Evolutionary conservation across 495 filamentous ascomycete species (phyloP).

Genomic region (Podospora appendiculata): DNA sequence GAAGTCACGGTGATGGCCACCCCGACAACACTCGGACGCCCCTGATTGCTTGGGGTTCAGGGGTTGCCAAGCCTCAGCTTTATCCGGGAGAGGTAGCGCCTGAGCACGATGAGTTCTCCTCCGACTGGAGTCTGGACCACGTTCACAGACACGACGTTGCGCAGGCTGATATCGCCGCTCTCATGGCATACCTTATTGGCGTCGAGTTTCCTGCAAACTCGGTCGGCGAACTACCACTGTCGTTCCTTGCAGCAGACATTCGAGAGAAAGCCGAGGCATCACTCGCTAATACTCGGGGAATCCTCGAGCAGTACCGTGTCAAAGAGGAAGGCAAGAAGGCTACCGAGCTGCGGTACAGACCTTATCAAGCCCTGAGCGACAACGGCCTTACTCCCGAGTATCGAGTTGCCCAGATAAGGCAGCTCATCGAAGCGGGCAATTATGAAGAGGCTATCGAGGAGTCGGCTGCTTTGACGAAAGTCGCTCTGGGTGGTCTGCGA

Average conservation of each 20-base stretch:
- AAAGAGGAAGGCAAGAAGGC: conserved; percentile 83
- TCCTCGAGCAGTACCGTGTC: conserved; percentile 93
- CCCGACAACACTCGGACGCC: conserved; percentile 96
- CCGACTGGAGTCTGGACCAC: conserved; percentile 76
- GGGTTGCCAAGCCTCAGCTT: conserved; percentile 67
- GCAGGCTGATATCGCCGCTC: conserved; percentile 90
- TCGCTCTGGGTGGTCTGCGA: conserved; percentile 75
- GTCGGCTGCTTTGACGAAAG: conserved; percentile 65
- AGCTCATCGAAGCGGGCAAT: conserved; percentile 55
- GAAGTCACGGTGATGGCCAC: conserved; percentile 95
- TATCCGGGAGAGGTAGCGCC: conserved; percentile 45
- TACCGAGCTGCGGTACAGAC: conserved; percentile 66
- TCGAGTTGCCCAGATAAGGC: conserved; percentile 59
- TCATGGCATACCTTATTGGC: conserved; percentile 95
- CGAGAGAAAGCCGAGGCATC: conserved; percentile 78
- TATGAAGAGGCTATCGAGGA: conserved; percentile 70
- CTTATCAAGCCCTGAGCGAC: conserved; percentile 56
- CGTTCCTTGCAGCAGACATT: conserved; percentile 63
- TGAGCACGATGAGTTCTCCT: conserved; percentile 90
- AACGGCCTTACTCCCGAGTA: conserved; percentile 55
- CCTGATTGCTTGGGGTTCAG: conserved; percentile 89
- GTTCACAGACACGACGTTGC: conserved; percentile 82
- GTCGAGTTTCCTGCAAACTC: conserved; percentile 93
- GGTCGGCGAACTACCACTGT: conserved; percentile 84
- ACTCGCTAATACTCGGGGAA: conserved; percentile 77